Conservation (phyloP, 2,329 filamentous ascomycete genomes). For the Ceratocystis cubensis region DNA sequence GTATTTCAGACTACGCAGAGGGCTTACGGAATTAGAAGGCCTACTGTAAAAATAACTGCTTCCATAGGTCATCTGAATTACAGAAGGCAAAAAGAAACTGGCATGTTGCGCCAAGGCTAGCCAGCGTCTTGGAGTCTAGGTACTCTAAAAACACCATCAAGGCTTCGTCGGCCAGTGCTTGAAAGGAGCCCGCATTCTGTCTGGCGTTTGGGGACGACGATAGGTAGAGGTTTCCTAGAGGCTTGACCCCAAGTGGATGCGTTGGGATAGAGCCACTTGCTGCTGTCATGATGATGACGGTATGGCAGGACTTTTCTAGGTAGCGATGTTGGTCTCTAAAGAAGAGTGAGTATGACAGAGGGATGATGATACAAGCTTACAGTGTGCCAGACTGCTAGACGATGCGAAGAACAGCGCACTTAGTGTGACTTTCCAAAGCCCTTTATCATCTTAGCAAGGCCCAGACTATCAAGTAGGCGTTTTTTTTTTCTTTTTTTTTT, state of each 20-base stretch:
- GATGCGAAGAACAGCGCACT: not conserved
- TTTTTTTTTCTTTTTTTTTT: not conserved
- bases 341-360: not conserved
- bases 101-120: slow-evolving; percentile 62
- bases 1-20: not conserved
- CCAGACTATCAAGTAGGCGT: not conserved
- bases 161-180: slow-evolving; percentile 65
- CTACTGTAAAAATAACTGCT: slow-evolving; percentile 71
- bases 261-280: slow-evolving; percentile 45
- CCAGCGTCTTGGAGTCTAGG: slow-evolving; percentile 51
- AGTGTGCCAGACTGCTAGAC: not conserved
- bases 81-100: slow-evolving; percentile 79
- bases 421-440: not conserved
- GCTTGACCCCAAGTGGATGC: slow-evolving; percentile 76
- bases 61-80: slow-evolving; percentile 78
- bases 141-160: slow-evolving; percentile 63
- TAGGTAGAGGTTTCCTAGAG: slow-evolving; percentile 70
- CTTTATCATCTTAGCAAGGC: not conserved
- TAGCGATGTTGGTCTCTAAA: too few relatives aligned
- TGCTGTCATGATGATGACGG: not conserved
- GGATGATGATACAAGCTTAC: not conserved
- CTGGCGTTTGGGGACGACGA: slow-evolving; percentile 29
- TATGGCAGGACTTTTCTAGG: not conserved
- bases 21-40: slow-evolving; percentile 26
- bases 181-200: slow-evolving; percentile 50